A percentile compares a stretch with the other conserved stretches of the same genome.
phyloP scores from a whole-genome alignment of 1,139 yeast species.

The Blastobotrys elegans region DNA sequence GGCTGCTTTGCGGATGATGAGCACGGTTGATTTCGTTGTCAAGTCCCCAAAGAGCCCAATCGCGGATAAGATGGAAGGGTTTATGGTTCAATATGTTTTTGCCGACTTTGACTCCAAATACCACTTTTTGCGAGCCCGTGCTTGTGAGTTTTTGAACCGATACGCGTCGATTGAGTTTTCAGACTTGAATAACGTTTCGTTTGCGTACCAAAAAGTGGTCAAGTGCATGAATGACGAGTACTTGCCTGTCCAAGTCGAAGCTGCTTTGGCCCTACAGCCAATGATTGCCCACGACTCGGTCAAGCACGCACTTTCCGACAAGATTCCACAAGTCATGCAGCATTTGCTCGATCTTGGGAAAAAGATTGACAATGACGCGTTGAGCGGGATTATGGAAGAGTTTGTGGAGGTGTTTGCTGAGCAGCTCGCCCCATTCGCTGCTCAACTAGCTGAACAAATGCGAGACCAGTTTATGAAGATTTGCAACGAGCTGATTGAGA shows the following conservation, averaged over 20 bases:
- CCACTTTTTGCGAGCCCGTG: constrained; percentile 78
- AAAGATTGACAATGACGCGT: constrained; percentile 80
- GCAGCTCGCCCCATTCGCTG: constrained; percentile 90
- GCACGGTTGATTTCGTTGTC: constrained; percentile 61
- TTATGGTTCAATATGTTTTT: constrained; percentile 57
- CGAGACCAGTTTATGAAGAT: constrained; percentile 76
- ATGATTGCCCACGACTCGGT: constrained; percentile 63
- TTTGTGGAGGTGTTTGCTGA: constrained; percentile 85
- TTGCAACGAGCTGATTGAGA: constrained; percentile 60
- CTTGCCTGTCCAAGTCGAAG: constrained; percentile 78
- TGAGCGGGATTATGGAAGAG: constrained; percentile 91
- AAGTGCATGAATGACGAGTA: constrained; percentile 50
- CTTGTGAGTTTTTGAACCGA: constrained; percentile 71
- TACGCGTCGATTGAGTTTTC: constrained; percentile 61
- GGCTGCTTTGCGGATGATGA: constrained; percentile 74
- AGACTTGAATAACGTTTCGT: constrained; percentile 45
- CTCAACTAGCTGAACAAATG: constrained; percentile 73
- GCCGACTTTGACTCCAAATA: constrained; percentile 64
- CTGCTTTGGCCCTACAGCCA: constrained; percentile 81
- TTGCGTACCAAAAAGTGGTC: constrained; percentile 63
- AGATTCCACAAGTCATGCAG: constrained; percentile 80
- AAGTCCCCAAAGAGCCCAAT: constrained; percentile 55
- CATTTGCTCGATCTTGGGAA: constrained; percentile 69
- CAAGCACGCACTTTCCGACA: constrained; percentile 58
- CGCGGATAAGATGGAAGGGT: constrained; percentile 60